Evolutionary conservation across 1,284 basidiomycete genomes (phyloP), one percentile per base, ranked within the genome.

Genomic region (Fistulina hepatica): DNA sequence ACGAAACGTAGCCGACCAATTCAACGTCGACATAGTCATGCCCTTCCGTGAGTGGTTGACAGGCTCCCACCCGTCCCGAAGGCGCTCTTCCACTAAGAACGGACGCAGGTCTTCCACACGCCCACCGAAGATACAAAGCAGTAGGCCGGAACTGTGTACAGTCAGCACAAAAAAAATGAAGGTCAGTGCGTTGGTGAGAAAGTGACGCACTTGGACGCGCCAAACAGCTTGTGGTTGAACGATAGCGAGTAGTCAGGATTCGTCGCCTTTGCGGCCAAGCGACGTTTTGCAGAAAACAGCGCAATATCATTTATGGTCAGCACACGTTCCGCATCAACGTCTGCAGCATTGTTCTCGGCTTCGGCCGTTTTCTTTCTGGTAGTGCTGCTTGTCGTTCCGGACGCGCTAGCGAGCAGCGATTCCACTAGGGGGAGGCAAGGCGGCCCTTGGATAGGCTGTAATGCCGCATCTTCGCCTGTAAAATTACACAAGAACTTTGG

Each of bases 21-120:
- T 77, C 61, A 82, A 78, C 5, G 54, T 48, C 2, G 57, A 38
- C 10, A 84, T 51, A 1, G 81, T 82, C 26, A 85, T 53, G 1
- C 81, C 81, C 36, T 63, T 58, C 0, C 60, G 67, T 27, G 67
- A 55, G 27, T 64, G 60, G n/a, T 73, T 50, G 12, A 66, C 61
- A 0, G 80, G 64, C 52, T 83, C 76, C 79, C 81, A 84, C 6
- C 71, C 72, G 1, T 77, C 65, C 0, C 76, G 76, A 11, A 85
- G 50, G 8, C 76, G 68, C 47, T 85, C 81, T 28, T 85, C 75
- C 3, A 64, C 53, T 24, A 85, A 56, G 21, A 81, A 48, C 1
- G 64, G 46, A 25, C 69, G 59, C 9, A 85, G 49, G 46, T 81
- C 78, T 3, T 64, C 55, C 4, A 76, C 51, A 17, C 60, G 59